Conservation (phyloP, 2,329 filamentous ascomycete species). For the Diaporthe citrichinensis region DNA sequence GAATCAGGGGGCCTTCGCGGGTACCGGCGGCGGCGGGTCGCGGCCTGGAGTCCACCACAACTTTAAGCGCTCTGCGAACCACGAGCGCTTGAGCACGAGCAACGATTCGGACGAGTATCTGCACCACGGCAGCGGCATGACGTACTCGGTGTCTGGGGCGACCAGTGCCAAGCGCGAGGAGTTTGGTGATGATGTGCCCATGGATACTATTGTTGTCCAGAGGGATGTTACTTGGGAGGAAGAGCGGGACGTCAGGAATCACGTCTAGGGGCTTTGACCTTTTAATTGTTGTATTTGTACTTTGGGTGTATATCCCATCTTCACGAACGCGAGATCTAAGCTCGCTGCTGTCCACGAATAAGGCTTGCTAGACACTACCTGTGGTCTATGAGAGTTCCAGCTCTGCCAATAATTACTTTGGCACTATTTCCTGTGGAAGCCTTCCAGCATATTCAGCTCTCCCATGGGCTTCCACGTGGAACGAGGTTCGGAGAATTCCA, state of each 20-base stretch:
- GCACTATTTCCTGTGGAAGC: not conserved
- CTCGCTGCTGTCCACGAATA: not conserved
- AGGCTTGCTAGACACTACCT: not conserved
- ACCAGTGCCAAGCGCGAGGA: not conserved
- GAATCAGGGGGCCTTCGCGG: not conserved
- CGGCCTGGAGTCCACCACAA: not conserved
- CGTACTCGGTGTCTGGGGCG: not conserved
- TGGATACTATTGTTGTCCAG: slow-evolving; percentile 3
- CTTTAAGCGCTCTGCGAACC: not conserved
- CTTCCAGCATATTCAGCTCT: not conserved
- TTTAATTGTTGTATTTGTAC: not conserved
- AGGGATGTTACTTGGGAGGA: not conserved
- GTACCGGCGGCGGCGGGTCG: not conserved
- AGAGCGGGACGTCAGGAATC: not conserved
- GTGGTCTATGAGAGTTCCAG: not conserved
- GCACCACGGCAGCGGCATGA: not conserved
- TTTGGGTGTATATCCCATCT: not conserved
- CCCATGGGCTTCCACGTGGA: not conserved
- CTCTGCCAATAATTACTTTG: not conserved
- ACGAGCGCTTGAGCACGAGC: not conserved
- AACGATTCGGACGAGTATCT: not conserved
- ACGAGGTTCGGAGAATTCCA: too few relatives aligned
- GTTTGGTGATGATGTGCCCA: not conserved
- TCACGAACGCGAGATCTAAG: not conserved
- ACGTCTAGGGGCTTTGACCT: not conserved